Evolutionary conservation across 83 land plant genomes (phyloP), one percentile per base, ranked within the genome.

Genomic region (Isoetes engelmannii): DNA sequence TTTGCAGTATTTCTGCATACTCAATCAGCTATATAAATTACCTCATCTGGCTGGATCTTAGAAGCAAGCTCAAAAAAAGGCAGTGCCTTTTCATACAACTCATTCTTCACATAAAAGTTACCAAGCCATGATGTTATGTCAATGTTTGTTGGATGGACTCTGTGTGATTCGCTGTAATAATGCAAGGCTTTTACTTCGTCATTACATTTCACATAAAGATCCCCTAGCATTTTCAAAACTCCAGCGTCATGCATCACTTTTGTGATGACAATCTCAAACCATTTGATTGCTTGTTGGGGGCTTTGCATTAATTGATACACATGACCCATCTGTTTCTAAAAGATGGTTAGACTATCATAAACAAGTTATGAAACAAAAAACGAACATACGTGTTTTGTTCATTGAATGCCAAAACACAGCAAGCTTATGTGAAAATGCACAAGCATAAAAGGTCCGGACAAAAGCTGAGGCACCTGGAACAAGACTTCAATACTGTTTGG

Each of bases 101-200:
- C 81, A 56, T 70, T 70, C 69, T 79, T 69, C 6, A 79, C 73
- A 65, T 74, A 79, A 65, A 69, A 74, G 15, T 64, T 68, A 8
- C 81, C 81, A 19, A 79, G 56, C 73, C 67, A 79, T 19, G 81
- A 68, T n/a, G 69, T 70, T 51, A 79, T 74, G 17, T 74, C 74
- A 73, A 79, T 74, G 57, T 79, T 74, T 45, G 73, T 57, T 13
- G 81, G 81, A 65, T 74, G 57, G n/a, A 70, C 78, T 15, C 81
- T 69, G 28, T 79, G 81, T 4, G 81, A 79, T 65, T 79, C 81
- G 53, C 64, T 74, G 70, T 74, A 79, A 64, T 74, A 79, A 59
- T 79, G 79, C 67, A 74, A 42, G 45, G 81, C 81, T 70, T 79
- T 74, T 43, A 78, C 65, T 57, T 79, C 81, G 70, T 79, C 79